Conservation (phyloP, 805 yeast genomes). For the Zygosaccharomyces siamensis region DNA sequence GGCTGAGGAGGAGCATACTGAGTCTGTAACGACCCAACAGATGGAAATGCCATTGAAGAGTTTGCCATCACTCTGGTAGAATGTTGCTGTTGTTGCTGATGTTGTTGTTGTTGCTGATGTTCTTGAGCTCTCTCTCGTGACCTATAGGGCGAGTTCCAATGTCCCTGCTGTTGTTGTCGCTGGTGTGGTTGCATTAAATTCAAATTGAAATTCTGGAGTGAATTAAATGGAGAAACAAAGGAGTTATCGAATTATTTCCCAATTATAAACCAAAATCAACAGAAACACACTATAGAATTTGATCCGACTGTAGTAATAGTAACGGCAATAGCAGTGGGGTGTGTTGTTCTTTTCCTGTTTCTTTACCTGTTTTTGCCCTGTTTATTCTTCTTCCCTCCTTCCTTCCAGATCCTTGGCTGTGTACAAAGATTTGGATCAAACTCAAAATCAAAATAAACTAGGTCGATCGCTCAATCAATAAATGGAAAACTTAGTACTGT, state of each 20-base stretch:
- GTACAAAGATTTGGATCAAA: not conserved
- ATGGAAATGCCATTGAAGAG: slow-evolving; percentile 9
- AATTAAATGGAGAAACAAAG: not conserved
- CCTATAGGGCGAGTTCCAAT: slow-evolving; percentile 2
- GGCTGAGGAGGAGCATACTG: slow-evolving; percentile 13
- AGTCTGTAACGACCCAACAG: slow-evolving; percentile 7
- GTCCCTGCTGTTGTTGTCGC: slow-evolving; percentile 3
- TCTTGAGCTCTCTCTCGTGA: slow-evolving; percentile 5
- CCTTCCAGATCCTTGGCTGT: not conserved
- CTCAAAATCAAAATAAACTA: not conserved
- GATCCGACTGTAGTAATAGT: not conserved
- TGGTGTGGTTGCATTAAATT: slow-evolving; percentile 1
- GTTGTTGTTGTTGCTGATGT: slow-evolving; percentile 3
- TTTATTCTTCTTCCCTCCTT: not conserved
- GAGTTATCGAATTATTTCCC: not conserved
- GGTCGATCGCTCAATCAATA: not conserved
- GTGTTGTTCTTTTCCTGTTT: slow-evolving; percentile 2
- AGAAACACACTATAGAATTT: not conserved
- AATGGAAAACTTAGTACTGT: not conserved
- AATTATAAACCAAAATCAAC: slow-evolving; percentile 1
- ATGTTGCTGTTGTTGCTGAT: slow-evolving; percentile 3
- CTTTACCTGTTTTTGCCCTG: slow-evolving; percentile 4
- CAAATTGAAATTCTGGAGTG: not conserved
- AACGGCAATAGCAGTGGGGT: not conserved
- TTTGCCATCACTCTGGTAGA: slow-evolving; percentile 5